Evolutionary conservation across 768 basidiomycete genomes (phyloP).

Genomic region (Calvatia gigantea): DNA sequence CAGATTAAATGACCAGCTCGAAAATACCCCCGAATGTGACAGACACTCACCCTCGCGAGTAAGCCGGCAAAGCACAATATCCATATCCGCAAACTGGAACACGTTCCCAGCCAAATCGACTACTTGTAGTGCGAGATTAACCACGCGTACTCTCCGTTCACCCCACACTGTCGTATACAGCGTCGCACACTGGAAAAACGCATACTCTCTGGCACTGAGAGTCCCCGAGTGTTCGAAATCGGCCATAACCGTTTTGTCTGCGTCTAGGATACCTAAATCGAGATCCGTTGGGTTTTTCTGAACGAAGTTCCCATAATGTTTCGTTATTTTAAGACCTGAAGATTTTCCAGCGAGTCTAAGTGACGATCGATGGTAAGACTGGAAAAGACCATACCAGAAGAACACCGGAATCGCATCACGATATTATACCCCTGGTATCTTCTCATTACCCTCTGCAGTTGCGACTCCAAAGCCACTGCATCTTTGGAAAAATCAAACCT

Average conservation of each 20-base stretch:
- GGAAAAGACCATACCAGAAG: slow-evolving; percentile 56
- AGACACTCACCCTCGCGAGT: slow-evolving; percentile 69
- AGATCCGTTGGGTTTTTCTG: slow-evolving; percentile 68
- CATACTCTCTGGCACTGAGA: slow-evolving; percentile 69
- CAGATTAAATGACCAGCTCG: neutral
- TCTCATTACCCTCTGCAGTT: slow-evolving; percentile 64
- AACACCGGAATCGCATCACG: slow-evolving; percentile 77
- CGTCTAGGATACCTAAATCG: slow-evolving; percentile 74
- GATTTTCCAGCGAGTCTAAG: neutral
- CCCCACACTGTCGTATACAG: slow-evolving; percentile 81
- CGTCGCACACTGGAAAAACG: slow-evolving; percentile 81
- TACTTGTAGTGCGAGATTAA: slow-evolving; percentile 83
- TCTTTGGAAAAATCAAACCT: slow-evolving; percentile 77
- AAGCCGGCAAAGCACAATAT: slow-evolving; percentile 70
- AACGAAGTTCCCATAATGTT: slow-evolving; percentile 73
- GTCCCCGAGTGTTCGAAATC: slow-evolving; percentile 67
- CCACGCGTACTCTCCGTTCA: slow-evolving; percentile 76
- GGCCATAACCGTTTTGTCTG: slow-evolving; percentile 77
- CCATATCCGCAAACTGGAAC: slow-evolving; percentile 89
- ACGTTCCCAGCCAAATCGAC: slow-evolving; percentile 86
- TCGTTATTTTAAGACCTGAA: slow-evolving; percentile 59
- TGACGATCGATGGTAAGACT: slow-evolving; percentile 5
- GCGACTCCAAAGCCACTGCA: slow-evolving; percentile 60
- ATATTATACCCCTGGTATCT: slow-evolving; percentile 80
- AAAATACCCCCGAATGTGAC: no score